Conservation (phyloP, 2,329 filamentous ascomycete species). For the Macrophomina phaseolina region DNA sequence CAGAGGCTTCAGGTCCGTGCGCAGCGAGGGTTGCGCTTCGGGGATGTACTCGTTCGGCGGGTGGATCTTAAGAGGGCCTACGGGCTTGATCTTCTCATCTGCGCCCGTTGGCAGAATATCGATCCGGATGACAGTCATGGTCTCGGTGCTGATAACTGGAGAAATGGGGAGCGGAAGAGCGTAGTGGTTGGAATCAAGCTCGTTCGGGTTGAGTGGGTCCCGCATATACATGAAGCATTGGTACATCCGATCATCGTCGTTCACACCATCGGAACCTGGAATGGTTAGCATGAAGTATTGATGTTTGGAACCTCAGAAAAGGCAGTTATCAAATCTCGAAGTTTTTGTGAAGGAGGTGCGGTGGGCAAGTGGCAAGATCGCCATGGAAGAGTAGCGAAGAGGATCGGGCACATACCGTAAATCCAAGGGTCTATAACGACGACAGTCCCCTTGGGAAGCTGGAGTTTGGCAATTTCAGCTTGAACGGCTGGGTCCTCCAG, state of each 20-base stretch:
- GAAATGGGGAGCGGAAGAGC: conserved; percentile 71
- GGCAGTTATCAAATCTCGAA: neutral
- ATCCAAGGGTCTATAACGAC: conserved; percentile 72
- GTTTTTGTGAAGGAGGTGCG: too few relatives aligned
- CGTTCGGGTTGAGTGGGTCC: conserved; percentile 63
- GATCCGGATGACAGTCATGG: conserved; percentile 70
- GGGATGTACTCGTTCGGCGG: conserved; percentile 70
- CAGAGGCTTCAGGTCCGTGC: conserved; percentile 68
- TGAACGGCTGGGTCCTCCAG: conserved; percentile 62
- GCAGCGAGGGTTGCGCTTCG: conserved; percentile 62
- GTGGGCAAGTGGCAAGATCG: too few relatives aligned
- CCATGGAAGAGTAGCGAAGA: neutral
- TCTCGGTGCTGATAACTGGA: conserved; percentile 68
- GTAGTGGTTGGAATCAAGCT: conserved; percentile 72
- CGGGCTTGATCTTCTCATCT: conserved; percentile 63
- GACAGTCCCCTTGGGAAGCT: conserved; percentile 62
- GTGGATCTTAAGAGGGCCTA: conserved; percentile 63
- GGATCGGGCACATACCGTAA: conserved; percentile 52
- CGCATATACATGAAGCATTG: conserved; percentile 72
- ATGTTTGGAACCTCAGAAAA: neutral
- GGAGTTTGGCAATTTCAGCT: conserved; percentile 64
- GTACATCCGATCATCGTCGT: conserved; percentile 57
- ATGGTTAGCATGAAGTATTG: neutral
- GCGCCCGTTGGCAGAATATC: conserved; percentile 71
- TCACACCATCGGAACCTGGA: conserved; percentile 52